Evolutionary conservation across 192 early-diverging fungal species (phyloP), one percentile per base, ranked within the genome.

Genomic region (Entomortierella parvispora): DNA sequence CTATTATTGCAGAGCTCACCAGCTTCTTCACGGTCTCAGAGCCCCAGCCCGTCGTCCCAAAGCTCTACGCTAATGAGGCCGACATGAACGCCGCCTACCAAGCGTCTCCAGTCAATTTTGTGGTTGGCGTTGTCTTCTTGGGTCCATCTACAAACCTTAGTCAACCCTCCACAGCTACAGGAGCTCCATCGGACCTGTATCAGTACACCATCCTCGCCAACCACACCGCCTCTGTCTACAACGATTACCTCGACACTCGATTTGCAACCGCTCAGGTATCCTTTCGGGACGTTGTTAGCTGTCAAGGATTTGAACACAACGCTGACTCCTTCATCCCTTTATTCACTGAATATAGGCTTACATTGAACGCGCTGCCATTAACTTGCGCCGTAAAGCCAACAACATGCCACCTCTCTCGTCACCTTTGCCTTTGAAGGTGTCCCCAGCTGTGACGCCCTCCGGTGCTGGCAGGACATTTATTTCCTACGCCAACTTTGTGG

Each of bases 291-390:
- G 4, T 53, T 20, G 8, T n/a, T 37, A 32, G 2, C 4, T 57
- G 3, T 31, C 4, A 2, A 6, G 31, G 25, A 14, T 20, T 17
- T 33, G 18, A 17, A 2, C 28, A n/a, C n/a, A n/a, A n/a, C n/a
- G n/a, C n/a, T n/a, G 18, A 23, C 15, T 15, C 12, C 28, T 4
- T 28, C 51, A 14, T 26, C 42, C 17, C 40, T 3, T 28, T 58
- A 22, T 58, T 18, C 31, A 22, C 33, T n/a, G 22, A 10, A 23
- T 5, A 4, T 56, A 70, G 70, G 74, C 65, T 18, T 82, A 82
- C 43, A 33, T 82, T 12, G 81, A 82, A 44, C 72, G 81, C 46
- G 81, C 81, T 9, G 64, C 74, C 0, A 72, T 82, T 59, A 82
- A 82, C n/a, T 22, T 79, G 25, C 72, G 65, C 18, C 81, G 81